phyloP scores from a whole-genome alignment of 257 asterid genomes.

The Plantago major region DNA sequence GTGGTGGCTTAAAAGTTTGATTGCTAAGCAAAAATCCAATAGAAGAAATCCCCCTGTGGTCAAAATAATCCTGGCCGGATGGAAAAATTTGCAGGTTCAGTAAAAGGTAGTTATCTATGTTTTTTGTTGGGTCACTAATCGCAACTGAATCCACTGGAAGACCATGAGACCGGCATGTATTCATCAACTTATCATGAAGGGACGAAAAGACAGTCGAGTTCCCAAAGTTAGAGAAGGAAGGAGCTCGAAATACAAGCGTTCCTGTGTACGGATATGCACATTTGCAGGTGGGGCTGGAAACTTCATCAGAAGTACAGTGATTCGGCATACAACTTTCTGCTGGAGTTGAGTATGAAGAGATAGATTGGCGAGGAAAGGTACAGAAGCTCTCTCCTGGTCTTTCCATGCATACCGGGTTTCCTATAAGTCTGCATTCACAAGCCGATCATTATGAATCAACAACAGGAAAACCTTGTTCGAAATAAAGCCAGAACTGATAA shows the following conservation, averaged over 20 bases:
- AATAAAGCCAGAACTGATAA: not conserved
- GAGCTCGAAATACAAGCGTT: conserved; percentile 55
- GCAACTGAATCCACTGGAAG: conserved; percentile 78
- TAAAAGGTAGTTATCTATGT: conserved; percentile 40
- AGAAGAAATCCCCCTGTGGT: conserved; percentile 48
- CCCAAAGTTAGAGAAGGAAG: conserved; percentile 65
- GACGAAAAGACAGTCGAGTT: conserved; percentile 33
- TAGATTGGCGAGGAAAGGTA: conserved; percentile 25
- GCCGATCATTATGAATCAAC: conserved; percentile 7
- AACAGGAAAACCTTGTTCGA: no score
- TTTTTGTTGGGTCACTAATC: conserved; percentile 48
- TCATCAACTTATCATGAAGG: conserved; percentile 43
- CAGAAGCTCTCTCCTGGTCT: conserved; percentile 41
- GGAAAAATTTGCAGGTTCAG: conserved; percentile 63
- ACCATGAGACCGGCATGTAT: conserved; percentile 29
- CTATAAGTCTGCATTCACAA: conserved; percentile 43
- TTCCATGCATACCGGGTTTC: conserved; percentile 55
- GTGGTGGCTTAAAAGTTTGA: conserved; percentile 81
- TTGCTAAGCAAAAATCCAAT: conserved; percentile 68
- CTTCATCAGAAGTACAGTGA: conserved; percentile 36
- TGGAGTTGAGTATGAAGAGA: conserved; percentile 44
- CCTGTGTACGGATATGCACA: conserved; percentile 82
- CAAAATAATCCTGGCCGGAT: conserved; percentile 44
- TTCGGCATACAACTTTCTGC: conserved; percentile 39
- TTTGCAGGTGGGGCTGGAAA: conserved; percentile 63